These are phyloP conservation scores for Periconia macrospinosa DNA, from an alignment of 2,329 filamentous ascomycete species.

Conservation along the genomic window DNA sequence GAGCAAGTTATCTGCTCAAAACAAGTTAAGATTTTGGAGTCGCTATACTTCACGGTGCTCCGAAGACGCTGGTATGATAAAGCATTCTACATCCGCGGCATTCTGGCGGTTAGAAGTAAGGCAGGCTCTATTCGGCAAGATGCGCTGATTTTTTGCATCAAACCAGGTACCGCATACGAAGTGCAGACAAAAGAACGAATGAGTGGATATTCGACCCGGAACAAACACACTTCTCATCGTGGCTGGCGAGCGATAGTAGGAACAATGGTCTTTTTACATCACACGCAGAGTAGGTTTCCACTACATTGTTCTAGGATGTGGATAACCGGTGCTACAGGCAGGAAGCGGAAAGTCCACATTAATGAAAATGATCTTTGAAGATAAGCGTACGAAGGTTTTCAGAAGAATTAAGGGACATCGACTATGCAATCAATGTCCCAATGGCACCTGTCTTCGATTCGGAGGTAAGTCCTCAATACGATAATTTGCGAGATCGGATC, in stretches of 20 bases:
- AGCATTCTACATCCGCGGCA: too few relatives aligned
- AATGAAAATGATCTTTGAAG: slow-evolving; percentile 34
- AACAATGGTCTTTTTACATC: slow-evolving; percentile 13
- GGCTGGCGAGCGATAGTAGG: slow-evolving; percentile 11
- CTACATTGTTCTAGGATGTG: too few relatives aligned
- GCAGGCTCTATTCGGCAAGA: too few relatives aligned
- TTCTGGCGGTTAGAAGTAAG: too few relatives aligned
- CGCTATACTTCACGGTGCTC: slow-evolving; percentile 8
- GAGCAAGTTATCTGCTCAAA: slow-evolving; percentile 2
- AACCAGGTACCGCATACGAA: slow-evolving; percentile 2
- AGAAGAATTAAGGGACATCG: slow-evolving; percentile 1
- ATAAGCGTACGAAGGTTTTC: slow-evolving; percentile 5
- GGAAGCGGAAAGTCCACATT: slow-evolving; percentile 50
- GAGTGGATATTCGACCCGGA: slow-evolving; percentile 12
- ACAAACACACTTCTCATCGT: slow-evolving; percentile 7
- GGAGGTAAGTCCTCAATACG: not conserved
- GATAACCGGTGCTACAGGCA: slow-evolving; percentile 25
- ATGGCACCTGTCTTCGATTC: not conserved
- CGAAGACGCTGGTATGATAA: slow-evolving; percentile 1
- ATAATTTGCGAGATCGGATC: slow-evolving; percentile 6
- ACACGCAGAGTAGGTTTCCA: slow-evolving; percentile 9
- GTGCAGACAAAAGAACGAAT: slow-evolving; percentile 7
- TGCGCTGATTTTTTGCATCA: too few relatives aligned
- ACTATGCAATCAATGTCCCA: slow-evolving; percentile 1
- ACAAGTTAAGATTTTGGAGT: slow-evolving; percentile 6